A percentile compares a stretch with the other conserved stretches of the same genome.
Evolutionary conservation across 306 rosid genomes (phyloP).

Genomic region (Datisca glomerata): DNA sequence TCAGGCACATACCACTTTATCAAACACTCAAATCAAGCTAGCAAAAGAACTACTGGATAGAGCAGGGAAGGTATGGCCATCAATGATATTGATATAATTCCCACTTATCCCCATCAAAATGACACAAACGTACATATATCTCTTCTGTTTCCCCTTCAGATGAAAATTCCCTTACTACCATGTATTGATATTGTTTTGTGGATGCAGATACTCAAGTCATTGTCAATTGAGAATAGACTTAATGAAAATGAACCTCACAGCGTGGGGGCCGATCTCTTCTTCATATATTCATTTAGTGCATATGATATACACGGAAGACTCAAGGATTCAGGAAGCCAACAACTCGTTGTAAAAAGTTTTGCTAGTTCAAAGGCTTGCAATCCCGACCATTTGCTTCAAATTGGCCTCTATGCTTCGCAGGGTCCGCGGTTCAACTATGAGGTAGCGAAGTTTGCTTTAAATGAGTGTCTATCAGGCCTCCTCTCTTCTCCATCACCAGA

Average conservation of each 20-base stretch:
- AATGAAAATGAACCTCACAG: conserved; percentile 23
- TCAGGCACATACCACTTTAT: conserved; percentile 41
- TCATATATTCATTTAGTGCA: conserved; percentile 58
- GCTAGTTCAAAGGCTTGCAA: conserved; percentile 59
- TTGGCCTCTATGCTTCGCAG: conserved; percentile 66
- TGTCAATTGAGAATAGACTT: conserved; percentile 28
- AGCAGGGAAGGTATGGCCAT: conserved; percentile 75
- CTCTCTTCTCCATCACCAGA: conserved; percentile 67
- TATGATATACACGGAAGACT: conserved; percentile 75
- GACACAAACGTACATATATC: background rate
- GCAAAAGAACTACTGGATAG: conserved; percentile 50
- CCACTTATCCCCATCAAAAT: background rate
- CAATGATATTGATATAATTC: background rate
- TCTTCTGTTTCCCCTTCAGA: background rate
- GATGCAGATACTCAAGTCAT: conserved; percentile 65
- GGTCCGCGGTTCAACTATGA: conserved; percentile 55
- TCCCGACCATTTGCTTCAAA: conserved; percentile 60
- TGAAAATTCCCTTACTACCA: conserved; percentile 14
- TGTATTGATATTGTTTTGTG: conserved; percentile 15
- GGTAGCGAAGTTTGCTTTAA: conserved; percentile 64
- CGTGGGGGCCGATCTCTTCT: conserved; percentile 49
- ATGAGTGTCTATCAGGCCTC: conserved; percentile 62
- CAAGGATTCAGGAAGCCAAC: conserved; percentile 48
- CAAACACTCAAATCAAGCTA: conserved; percentile 65
- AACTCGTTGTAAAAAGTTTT: conserved; percentile 40